Evolutionary conservation across 2,329 filamentous ascomycete genomes (phyloP), one percentile per base, ranked within the genome.

Genomic region (Ophiobolus disseminans): DNA sequence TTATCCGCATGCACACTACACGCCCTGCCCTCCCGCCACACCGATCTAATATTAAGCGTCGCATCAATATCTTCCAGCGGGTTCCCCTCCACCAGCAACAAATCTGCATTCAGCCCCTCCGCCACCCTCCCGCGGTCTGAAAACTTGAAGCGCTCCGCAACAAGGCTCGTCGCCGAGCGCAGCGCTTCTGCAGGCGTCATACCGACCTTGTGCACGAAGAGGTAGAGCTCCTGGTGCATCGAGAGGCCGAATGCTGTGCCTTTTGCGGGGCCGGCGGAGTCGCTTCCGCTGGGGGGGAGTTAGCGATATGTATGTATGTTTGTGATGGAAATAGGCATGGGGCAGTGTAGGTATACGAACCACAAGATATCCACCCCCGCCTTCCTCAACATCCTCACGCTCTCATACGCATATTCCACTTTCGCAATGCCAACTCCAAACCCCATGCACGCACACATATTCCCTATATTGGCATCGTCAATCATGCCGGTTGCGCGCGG

Each of bases 61-160:
- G 64, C 58, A 47, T 73, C 68, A 42, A 78, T 77, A 34, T 76
- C 62, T 25, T 68, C 62, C 39, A 76, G 42, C 14, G 75, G 74
- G 57, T 79, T 75, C 0, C 76, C 76, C 48, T 78, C 72, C 0
- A 79, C 73, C 9, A 78, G 63, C 22, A 78, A 32, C 30, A 79
- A 44, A 63, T 78, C 76, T 6, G 76, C 76, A 39, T 70, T 72
- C 40, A 74, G 34, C 0, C 75, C 76, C 21, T 67, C 60, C n/a
- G 62, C 66, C 35, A 78, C 57, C n/a, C 59, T 48, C 3, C 76
- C 76, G 0, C 76, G 66, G 53, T 78, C 76, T 0, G 35, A 4
- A 36, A 78, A 77, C 17, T 65, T 62, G 56, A 78, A 78, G 10
- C 75, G 53, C 26, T 62, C 58, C 8, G 76, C 76, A 2, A 68